Conservation (phyloP, 2,329 filamentous ascomycete genomes). For the Peltaster fructicola region DNA sequence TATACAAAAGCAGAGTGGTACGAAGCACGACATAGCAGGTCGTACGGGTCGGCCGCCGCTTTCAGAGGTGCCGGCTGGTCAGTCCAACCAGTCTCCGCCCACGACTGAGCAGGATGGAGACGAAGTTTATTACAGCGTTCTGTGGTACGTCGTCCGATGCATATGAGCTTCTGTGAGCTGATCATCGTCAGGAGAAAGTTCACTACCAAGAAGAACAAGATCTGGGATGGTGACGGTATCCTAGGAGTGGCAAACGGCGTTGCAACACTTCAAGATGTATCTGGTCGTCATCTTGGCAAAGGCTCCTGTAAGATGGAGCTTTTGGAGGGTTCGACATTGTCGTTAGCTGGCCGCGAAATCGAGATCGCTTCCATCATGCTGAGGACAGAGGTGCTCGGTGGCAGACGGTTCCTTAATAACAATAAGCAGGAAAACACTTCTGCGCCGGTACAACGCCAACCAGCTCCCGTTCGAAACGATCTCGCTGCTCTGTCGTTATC, state of each 20-base stretch:
- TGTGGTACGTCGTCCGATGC: conserved; percentile 19
- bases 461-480: conserved; percentile 11
- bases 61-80: too few relatives aligned
- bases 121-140: conserved; percentile 26
- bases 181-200: conserved; percentile 41
- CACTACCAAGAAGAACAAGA: conserved; percentile 58
- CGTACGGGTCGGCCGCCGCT: too few relatives aligned
- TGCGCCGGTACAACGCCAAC: too few relatives aligned
- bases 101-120: too few relatives aligned
- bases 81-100: too few relatives aligned
- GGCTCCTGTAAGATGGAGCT: conserved; percentile 37
- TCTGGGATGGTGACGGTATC: conserved; percentile 58
- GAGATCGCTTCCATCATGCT: conserved; percentile 47
- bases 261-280: conserved; percentile 43
- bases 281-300: conserved; percentile 45
- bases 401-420: conserved; percentile 12
- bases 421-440: too few relatives aligned
- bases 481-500: conserved; percentile 10
- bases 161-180: not conserved
- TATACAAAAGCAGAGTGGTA: too few relatives aligned
- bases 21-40: too few relatives aligned
- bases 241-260: conserved; percentile 39
- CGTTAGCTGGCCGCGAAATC: conserved; percentile 48
- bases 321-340: conserved; percentile 41
- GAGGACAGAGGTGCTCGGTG: conserved; percentile 31